Percentiles rank a stretch among this genome's conserved stretches.
phyloP scores from a whole-genome alignment of 768 basidiomycete genomes.

The Suillus paluster region DNA sequence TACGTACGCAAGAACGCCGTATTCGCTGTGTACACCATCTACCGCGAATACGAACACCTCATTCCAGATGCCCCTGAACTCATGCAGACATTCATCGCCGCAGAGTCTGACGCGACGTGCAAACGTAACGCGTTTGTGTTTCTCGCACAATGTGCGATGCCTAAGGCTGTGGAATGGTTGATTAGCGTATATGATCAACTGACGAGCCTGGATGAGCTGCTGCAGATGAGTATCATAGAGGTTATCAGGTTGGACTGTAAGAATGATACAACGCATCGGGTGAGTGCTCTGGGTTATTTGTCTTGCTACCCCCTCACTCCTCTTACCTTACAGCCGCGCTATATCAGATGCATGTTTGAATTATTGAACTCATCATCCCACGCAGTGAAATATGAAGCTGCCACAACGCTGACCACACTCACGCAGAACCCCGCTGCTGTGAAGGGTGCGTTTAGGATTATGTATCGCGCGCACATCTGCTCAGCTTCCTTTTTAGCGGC shows the following conservation, averaged over 20 bases:
- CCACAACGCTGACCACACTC: conserved; percentile 89
- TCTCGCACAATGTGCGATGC: conserved; percentile 83
- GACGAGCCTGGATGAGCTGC: conserved; percentile 79
- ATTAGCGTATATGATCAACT: conserved; percentile 85
- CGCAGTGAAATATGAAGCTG: conserved; percentile 97
- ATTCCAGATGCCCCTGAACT: conserved; percentile 97
- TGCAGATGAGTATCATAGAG: conserved; percentile 97
- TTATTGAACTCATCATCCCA: conserved; percentile 87
- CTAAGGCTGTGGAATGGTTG: conserved; percentile 91
- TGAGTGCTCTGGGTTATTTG: conserved; percentile 41
- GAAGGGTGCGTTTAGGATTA: conserved; percentile 63
- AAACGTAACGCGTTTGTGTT: conserved; percentile 98
- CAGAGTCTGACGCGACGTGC: conserved; percentile 95
- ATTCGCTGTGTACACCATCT: conserved; percentile 93
- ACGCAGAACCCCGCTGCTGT: conserved; percentile 98
- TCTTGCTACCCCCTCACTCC: conserved; percentile 11
- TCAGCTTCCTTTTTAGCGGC: conserved; percentile 59
- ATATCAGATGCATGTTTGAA: conserved; percentile 93
- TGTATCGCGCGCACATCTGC: background rate
- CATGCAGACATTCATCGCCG: conserved; percentile 93
- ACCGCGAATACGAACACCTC: conserved; percentile 91
- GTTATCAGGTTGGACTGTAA: conserved; percentile 90
- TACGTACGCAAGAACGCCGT: conserved; percentile 99
- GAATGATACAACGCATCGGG: conserved; percentile 79
- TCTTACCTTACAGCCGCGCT: conserved; percentile 66